Conservation (phyloP, 2,329 filamentous ascomycete species). For the Nectriaceae sp. region DNA sequence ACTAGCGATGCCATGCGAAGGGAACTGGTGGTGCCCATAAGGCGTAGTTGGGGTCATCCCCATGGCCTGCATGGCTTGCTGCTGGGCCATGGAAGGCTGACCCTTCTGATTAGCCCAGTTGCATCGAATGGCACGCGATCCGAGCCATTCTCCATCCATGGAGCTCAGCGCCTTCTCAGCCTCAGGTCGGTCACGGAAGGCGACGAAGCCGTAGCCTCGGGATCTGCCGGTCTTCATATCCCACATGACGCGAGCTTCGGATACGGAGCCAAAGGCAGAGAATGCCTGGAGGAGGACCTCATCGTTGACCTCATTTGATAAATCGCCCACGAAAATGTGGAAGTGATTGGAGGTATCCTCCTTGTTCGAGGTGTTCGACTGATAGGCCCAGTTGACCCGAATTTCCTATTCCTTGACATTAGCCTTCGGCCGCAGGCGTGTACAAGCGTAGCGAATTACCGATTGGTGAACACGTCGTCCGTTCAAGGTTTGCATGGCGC, state of each 20-base stretch:
- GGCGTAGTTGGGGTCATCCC: slow-evolving; percentile 97
- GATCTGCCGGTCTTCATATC: slow-evolving; percentile 99
- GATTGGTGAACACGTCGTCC: slow-evolving; percentile 93
- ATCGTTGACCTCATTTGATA: slow-evolving; percentile 98
- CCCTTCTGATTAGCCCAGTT: slow-evolving; percentile 99
- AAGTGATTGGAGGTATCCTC: slow-evolving; percentile 98
- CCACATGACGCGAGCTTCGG: slow-evolving; percentile 99
- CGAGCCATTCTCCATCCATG: slow-evolving; percentile 99
- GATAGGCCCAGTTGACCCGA: slow-evolving; percentile 98
- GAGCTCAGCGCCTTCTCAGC: slow-evolving; percentile 95
- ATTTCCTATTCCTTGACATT: slow-evolving; percentile 71
- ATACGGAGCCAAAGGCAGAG: slow-evolving; percentile 92
- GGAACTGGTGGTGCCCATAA: slow-evolving; percentile 97
- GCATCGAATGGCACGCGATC: slow-evolving; percentile 95
- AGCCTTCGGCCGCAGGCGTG: slow-evolving; percentile 10
- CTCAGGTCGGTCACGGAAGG: slow-evolving; percentile 90
- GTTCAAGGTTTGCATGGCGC: slow-evolving; percentile 96
- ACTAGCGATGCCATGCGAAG: slow-evolving; percentile 92
- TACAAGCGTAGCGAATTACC: slow-evolving; percentile 48
- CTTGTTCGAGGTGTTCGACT: slow-evolving; percentile 91
- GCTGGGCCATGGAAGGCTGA: slow-evolving; percentile 97
- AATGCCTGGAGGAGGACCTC: slow-evolving; percentile 93
- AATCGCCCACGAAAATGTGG: slow-evolving; percentile 97
- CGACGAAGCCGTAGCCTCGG: slow-evolving; percentile 96
- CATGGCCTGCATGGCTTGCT: slow-evolving; percentile 96